Evolutionary conservation across 2,329 filamentous ascomycete genomes (phyloP).

Genomic region (Fusarium camptoceras): DNA sequence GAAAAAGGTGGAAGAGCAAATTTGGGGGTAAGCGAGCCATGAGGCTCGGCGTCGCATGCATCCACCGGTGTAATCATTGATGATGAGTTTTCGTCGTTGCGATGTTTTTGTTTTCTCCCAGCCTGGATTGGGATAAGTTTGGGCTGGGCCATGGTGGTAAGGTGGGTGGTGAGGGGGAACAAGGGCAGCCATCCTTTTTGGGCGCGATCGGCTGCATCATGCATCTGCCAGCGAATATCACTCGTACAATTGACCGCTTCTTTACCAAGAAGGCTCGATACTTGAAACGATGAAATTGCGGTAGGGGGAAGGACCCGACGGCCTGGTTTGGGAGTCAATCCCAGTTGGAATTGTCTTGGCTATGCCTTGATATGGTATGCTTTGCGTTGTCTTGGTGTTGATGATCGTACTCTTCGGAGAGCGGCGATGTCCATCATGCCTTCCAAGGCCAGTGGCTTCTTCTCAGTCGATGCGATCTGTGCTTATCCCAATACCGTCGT

Average conservation of each 20-base stretch:
- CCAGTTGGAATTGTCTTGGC: not conserved
- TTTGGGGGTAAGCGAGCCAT: not conserved
- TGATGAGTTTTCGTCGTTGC: conserved; percentile 3
- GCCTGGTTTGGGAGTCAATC: not conserved
- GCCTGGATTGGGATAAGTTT: not conserved
- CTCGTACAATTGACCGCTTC: conserved; percentile 14
- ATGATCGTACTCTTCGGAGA: not conserved
- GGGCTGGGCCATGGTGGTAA: too few species aligned
- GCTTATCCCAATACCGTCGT: not conserved
- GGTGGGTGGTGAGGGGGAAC: too few species aligned
- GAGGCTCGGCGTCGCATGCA: not conserved
- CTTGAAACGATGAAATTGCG: not conserved
- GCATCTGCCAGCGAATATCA: conserved; percentile 1
- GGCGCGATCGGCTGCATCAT: conserved; percentile 5
- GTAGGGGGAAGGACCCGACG: not conserved
- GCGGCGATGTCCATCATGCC: not conserved
- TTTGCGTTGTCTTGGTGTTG: not conserved
- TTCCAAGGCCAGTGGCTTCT: too few species aligned
- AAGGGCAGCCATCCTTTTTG: conserved; percentile 7
- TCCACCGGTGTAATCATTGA: not conserved
- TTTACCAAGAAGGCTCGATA: not conserved
- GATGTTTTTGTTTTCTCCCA: conserved; percentile 2
- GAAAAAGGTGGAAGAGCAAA: not conserved
- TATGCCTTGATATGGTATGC: conserved; percentile 1
- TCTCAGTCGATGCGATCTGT: too few species aligned